These are phyloP conservation scores for Fusarium graminum DNA, from an alignment of 2,329 filamentous ascomycete species.

Conservation along the genomic window DNA sequence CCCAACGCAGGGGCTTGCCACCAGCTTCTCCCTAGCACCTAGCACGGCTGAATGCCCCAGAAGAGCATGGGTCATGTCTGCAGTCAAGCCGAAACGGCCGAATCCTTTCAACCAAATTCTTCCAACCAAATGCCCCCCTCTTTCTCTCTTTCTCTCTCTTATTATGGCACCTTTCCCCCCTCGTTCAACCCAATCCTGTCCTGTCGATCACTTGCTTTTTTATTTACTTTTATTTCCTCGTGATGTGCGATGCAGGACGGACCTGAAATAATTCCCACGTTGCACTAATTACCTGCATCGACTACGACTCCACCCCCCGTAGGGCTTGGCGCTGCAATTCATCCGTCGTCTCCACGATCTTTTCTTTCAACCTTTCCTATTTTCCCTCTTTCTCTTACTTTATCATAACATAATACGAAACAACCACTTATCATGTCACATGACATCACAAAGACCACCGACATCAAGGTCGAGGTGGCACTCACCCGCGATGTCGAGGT, in stretches of 20 bases:
- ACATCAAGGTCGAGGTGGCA: constrained; percentile 39
- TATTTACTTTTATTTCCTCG: background rate
- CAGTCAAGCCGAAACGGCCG: constrained; percentile 20
- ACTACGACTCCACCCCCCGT: constrained; percentile 17
- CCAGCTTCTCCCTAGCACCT: constrained; percentile 3
- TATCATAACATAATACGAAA: constrained; percentile 11
- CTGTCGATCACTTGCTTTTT: constrained; percentile 22
- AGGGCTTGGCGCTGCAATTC: constrained; percentile 19
- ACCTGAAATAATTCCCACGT: constrained; percentile 21
- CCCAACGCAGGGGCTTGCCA: constrained; percentile 23
- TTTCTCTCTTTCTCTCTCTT: constrained; percentile 2
- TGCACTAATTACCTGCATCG: constrained; percentile 31
- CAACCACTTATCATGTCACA: constrained; percentile 24
- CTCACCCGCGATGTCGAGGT: constrained; percentile 38
- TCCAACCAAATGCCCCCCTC: background rate
- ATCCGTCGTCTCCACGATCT: background rate
- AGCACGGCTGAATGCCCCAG: constrained; percentile 5
- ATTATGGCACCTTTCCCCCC: constrained; percentile 2
- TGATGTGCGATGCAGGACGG: constrained; percentile 22
- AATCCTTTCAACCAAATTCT: background rate
- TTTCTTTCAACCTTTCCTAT: background rate
- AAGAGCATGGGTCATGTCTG: constrained; percentile 11
- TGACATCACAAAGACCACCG: constrained; percentile 35
- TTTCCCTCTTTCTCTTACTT: background rate
- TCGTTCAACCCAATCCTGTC: constrained; percentile 1